Evolutionary conservation across 129 eudicot species (phyloP).

Genomic region (Centella asiatica): DNA sequence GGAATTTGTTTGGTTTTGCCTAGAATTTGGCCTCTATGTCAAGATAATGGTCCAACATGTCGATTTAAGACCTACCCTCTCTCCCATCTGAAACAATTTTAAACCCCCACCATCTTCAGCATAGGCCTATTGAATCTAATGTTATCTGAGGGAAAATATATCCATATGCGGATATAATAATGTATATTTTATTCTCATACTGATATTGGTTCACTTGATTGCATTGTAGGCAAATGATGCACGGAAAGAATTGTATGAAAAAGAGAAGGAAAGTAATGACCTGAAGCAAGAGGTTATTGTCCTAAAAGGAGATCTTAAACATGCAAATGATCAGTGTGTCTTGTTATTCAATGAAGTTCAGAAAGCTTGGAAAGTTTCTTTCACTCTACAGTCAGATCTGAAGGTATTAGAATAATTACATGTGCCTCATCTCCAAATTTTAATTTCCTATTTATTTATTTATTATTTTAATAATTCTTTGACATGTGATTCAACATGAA

Average conservation of each 20-base stretch:
- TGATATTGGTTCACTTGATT: conserved; percentile 5
- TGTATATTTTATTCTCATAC: conserved; percentile 8
- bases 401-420: conserved; percentile 41
- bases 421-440: not conserved
- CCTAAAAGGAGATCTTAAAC: conserved; percentile 63
- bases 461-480: not conserved
- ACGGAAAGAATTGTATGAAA: conserved; percentile 82
- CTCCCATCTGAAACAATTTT: not conserved
- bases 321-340: conserved; percentile 83
- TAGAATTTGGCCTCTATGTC: not conserved
- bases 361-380: conserved; percentile 99
- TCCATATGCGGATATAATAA: not conserved
- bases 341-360: conserved; percentile 93
- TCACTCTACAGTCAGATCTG: conserved; percentile 82
- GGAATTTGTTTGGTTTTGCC: not conserved
- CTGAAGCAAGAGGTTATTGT: conserved; percentile 64
- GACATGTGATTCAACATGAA: not conserved
- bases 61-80: not conserved
- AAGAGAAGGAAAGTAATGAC: conserved; percentile 63
- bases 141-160: no score
- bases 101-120: no score
- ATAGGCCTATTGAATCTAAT: no score
- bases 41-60: not conserved
- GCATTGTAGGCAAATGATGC: conserved; percentile 87
- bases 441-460: not conserved